Conservation (phyloP, 495 filamentous ascomycete genomes). For the Trichoderma parareesei region DNA sequence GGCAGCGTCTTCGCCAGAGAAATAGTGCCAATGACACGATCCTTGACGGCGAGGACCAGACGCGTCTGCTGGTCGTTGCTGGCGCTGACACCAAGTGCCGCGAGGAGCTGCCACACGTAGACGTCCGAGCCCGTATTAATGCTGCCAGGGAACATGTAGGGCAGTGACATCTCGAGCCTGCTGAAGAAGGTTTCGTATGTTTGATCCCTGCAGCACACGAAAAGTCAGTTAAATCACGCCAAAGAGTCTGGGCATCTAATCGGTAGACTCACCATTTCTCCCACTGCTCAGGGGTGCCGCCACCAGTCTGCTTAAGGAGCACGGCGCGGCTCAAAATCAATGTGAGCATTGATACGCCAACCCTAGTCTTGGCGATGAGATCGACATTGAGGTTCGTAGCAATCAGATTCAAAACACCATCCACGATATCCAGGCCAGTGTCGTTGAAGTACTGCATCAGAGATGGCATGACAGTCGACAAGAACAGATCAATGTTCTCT, state of each 20-base stretch:
- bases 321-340: slow-evolving; percentile 94
- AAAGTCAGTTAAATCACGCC: not conserved
- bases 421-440: slow-evolving; percentile 80
- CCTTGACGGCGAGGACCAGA: slow-evolving; percentile 92
- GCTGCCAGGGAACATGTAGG: slow-evolving; percentile 75
- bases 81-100: slow-evolving; percentile 85
- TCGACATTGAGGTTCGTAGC: slow-evolving; percentile 68
- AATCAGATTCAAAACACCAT: slow-evolving; percentile 78
- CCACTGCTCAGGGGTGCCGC: slow-evolving; percentile 63
- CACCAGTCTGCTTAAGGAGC: slow-evolving; percentile 73
- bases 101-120: slow-evolving; percentile 97
- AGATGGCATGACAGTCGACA: slow-evolving; percentile 75
- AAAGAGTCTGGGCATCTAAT: not conserved
- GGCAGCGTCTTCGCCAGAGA: slow-evolving; percentile 79
- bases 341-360: slow-evolving; percentile 82
- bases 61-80: slow-evolving; percentile 89
- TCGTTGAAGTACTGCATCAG: slow-evolving; percentile 84
- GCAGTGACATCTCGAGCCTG: slow-evolving; percentile 70
- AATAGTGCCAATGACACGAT: slow-evolving; percentile 95
- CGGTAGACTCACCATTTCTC: slow-evolving; percentile 61
- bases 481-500: slow-evolving; percentile 89
- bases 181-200: slow-evolving; percentile 85
- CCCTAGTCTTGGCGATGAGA: slow-evolving; percentile 67
- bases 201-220: slow-evolving; percentile 33
- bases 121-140: slow-evolving; percentile 79